phyloP scores from a whole-genome alignment of 1,139 yeast species.

The Blastobotrys aristatus region DNA sequence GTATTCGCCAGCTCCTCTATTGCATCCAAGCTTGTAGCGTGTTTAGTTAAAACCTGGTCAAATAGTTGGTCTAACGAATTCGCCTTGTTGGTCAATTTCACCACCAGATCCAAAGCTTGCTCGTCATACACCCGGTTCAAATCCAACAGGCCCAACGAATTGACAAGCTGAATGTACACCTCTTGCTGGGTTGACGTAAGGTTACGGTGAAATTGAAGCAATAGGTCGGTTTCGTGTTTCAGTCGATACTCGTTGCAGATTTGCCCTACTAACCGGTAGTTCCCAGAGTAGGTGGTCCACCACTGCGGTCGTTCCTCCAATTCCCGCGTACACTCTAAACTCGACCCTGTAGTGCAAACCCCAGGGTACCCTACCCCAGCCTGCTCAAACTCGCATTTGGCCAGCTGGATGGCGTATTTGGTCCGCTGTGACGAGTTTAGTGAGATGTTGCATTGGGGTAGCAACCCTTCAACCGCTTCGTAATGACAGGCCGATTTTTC shows the following conservation, averaged over 20 bases:
- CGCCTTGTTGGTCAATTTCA: background rate
- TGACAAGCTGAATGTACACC: slow-evolving; percentile 3
- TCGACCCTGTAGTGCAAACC: slow-evolving; percentile 20
- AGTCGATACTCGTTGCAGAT: slow-evolving; percentile 28
- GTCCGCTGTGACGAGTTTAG: slow-evolving; percentile 21
- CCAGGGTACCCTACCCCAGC: slow-evolving; percentile 30
- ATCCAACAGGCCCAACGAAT: slow-evolving; percentile 6
- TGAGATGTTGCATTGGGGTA: slow-evolving; percentile 24
- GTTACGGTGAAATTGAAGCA: slow-evolving; percentile 19
- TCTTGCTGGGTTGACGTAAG: slow-evolving; percentile 16
- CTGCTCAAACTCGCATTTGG: slow-evolving; percentile 34
- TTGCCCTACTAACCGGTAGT: slow-evolving; percentile 30
- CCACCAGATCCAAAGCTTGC: background rate
- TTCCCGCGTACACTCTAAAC: slow-evolving; percentile 24
- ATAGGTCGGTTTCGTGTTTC: slow-evolving; percentile 16
- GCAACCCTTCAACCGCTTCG: slow-evolving; percentile 23
- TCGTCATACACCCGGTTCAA: background rate
- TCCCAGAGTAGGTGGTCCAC: slow-evolving; percentile 40
- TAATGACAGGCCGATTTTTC: slow-evolving; percentile 22
- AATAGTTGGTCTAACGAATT: background rate
- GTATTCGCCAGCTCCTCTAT: background rate
- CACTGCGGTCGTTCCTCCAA: slow-evolving; percentile 33
- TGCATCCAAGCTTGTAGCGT: background rate
- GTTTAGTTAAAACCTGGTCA: background rate
- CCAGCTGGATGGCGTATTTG: slow-evolving; percentile 27